Conservation (phyloP, 768 basidiomycete species). For the Mycena capillaripes region DNA sequence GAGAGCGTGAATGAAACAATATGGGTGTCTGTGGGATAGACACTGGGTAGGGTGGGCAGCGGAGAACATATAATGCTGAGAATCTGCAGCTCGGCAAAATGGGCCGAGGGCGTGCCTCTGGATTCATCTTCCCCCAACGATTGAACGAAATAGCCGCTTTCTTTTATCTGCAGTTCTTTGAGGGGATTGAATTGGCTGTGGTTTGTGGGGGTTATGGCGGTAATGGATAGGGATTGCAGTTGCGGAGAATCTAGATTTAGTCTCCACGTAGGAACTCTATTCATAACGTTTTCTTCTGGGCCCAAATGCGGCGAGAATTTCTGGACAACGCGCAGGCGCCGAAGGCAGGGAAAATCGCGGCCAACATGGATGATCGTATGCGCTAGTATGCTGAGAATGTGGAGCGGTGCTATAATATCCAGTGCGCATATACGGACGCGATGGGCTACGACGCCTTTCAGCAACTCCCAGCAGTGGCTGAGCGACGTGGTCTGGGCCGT, state of each 20-base stretch:
- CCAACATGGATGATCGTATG: not conserved
- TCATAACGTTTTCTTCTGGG: not conserved
- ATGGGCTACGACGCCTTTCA: not conserved
- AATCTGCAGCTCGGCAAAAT: not conserved
- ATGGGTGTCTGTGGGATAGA: not conserved
- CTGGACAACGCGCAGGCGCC: not conserved
- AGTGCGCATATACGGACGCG: constrained; percentile 9
- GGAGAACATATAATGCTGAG: constrained; percentile 23
- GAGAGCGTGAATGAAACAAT: constrained; percentile 20
- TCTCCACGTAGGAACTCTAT: not conserved
- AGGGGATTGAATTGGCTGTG: not conserved
- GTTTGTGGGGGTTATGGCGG: constrained; percentile 5
- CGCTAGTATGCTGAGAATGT: constrained; percentile 20
- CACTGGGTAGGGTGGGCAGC: not conserved
- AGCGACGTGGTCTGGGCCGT: not conserved
- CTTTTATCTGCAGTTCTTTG: constrained; percentile 9
- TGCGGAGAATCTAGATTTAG: not conserved
- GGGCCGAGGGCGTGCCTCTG: not conserved
- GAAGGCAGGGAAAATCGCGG: not conserved
- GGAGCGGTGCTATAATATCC: constrained; percentile 1
- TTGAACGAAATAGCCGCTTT: constrained; percentile 18
- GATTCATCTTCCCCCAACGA: not conserved
- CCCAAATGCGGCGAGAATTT: not conserved
- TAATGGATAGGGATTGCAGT: constrained; percentile 6
- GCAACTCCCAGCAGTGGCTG: not conserved